These are phyloP conservation scores for Panaeolus cyanescens DNA, from an alignment of 768 basidiomycete genomes.

Conservation along the genomic window DNA sequence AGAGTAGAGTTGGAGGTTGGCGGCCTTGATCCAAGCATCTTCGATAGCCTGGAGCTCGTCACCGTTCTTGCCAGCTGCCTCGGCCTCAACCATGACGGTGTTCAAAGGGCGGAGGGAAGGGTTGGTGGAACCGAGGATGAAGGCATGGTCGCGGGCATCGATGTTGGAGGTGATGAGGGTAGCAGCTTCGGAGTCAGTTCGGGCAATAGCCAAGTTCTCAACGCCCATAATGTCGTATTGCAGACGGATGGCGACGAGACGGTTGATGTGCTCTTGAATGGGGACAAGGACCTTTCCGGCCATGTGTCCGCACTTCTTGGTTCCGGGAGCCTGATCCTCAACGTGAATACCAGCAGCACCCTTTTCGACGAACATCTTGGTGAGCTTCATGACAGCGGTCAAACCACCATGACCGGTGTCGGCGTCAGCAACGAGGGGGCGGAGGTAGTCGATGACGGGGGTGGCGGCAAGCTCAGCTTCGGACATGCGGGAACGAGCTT, in stretches of 20 bases:
- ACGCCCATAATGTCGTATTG: conserved; percentile 99
- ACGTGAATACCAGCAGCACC: conserved; percentile 98
- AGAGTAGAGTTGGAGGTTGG: conserved; percentile 80
- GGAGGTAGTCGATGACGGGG: conserved; percentile 83
- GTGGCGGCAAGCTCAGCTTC: conserved; percentile 72
- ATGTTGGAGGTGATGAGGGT: conserved; percentile 97
- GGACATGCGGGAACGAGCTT: conserved; percentile 70
- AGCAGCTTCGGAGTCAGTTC: conserved; percentile 97
- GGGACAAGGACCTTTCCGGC: conserved; percentile 97
- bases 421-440: conserved; percentile 94
- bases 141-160: conserved; percentile 95
- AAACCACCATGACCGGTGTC: conserved; percentile 98
- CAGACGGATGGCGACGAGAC: conserved; percentile 93
- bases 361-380: conserved; percentile 98
- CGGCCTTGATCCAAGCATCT: conserved; percentile 81
- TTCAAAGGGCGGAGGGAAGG: conserved; percentile 69
- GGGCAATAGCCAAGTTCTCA: conserved; percentile 88
- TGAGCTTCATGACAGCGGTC: conserved; percentile 98
- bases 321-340: conserved; percentile 97
- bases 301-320: conserved; percentile 96
- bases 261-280: conserved; percentile 97
- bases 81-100: conserved; percentile 81
- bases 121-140: conserved; percentile 93
- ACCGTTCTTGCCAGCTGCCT: conserved; percentile 77
- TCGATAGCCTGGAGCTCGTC: conserved; percentile 84